Percentiles rank a stretch among this genome's conserved stretches.
These are phyloP conservation scores for Adenanthera pavonina DNA, from an alignment of 306 rosid genomes.

Conservation along the genomic window DNA sequence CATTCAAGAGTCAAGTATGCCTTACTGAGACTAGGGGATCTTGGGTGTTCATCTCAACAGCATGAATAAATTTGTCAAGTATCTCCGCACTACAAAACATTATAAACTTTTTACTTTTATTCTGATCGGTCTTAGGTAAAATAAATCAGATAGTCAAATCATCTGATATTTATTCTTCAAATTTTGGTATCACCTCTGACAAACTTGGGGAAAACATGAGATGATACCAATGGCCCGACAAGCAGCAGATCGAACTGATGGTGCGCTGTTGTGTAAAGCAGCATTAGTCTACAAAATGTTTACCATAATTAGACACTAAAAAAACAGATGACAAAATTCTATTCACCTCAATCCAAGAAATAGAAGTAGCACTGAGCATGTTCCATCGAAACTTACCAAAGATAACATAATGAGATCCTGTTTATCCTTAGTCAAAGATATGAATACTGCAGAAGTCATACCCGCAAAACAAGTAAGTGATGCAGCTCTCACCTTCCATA, in stretches of 20 bases:
- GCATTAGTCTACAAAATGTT: conserved; percentile 64
- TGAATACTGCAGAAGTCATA: conserved; percentile 83
- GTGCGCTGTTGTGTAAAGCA: conserved; percentile 62
- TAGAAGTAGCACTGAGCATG: conserved; percentile 21
- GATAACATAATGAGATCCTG: conserved; percentile 69
- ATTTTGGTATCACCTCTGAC: conserved; percentile 72
- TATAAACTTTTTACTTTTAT: conserved; percentile 30
- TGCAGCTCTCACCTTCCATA: conserved; percentile 87
- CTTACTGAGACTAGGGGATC: conserved; percentile 77
- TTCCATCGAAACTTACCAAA: conserved; percentile 60
- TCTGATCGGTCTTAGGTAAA: conserved; percentile 10
- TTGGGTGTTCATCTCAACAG: conserved; percentile 76
- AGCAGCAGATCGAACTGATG: conserved; percentile 91
- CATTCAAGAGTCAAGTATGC: conserved; percentile 12
- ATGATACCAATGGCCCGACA: conserved; percentile 97
- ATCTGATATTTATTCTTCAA: conserved; percentile 4
- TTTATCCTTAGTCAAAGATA: conserved; percentile 64
- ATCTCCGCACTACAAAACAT: conserved; percentile 78
- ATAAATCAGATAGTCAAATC: conserved; percentile 26
- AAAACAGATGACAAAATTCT: conserved; percentile 16
- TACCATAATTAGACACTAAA: conserved; percentile 6
- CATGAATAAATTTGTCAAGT: conserved; percentile 74
- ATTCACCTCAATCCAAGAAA: conserved; percentile 27
- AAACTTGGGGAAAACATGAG: conserved; percentile 87
- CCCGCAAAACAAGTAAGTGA: conserved; percentile 96